Evolutionary conservation across 805 yeast genomes (phyloP).

Genomic region (Myxozyma vanderwaltii): DNA sequence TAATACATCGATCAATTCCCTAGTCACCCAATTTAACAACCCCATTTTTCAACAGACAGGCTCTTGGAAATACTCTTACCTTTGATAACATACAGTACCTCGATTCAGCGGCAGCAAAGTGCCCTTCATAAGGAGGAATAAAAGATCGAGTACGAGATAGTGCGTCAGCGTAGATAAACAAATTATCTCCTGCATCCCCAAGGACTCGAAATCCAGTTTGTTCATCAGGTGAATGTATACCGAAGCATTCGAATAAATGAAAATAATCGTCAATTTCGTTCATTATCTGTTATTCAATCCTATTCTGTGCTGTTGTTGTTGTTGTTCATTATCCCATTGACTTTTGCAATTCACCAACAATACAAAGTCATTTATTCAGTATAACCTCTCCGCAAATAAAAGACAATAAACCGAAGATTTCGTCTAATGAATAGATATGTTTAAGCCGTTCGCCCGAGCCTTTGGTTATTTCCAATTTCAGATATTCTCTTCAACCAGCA

Average conservation of each 20-base stretch:
- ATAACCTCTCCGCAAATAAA: too few relatives aligned
- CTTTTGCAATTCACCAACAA: too few relatives aligned
- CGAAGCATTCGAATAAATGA: slow-evolving; percentile 7
- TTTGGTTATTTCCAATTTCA: too few relatives aligned
- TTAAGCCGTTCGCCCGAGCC: too few relatives aligned
- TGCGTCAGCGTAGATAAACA: slow-evolving; percentile 1
- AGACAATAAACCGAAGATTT: too few relatives aligned
- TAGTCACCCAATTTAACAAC: not conserved
- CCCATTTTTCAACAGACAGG: too few relatives aligned
- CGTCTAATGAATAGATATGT: too few relatives aligned
- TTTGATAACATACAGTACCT: slow-evolving; percentile 8
- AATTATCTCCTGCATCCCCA: slow-evolving; percentile 2
- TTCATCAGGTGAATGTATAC: slow-evolving; percentile 3
- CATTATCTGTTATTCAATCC: not conserved
- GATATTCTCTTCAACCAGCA: too few relatives aligned
- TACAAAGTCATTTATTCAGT: too few relatives aligned
- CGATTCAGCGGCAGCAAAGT: slow-evolving; percentile 1
- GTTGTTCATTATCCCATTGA: not conserved
- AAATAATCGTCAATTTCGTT: slow-evolving; percentile 8
- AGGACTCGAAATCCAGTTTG: not conserved
- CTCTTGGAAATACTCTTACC: not conserved
- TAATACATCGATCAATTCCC: slow-evolving; percentile 5
- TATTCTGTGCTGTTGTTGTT: too few relatives aligned
- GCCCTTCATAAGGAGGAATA: slow-evolving; percentile 8
- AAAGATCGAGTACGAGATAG: slow-evolving; percentile 5